Evolutionary conservation across 495 filamentous ascomycete species (phyloP).

Genomic region (Darksidea phi): DNA sequence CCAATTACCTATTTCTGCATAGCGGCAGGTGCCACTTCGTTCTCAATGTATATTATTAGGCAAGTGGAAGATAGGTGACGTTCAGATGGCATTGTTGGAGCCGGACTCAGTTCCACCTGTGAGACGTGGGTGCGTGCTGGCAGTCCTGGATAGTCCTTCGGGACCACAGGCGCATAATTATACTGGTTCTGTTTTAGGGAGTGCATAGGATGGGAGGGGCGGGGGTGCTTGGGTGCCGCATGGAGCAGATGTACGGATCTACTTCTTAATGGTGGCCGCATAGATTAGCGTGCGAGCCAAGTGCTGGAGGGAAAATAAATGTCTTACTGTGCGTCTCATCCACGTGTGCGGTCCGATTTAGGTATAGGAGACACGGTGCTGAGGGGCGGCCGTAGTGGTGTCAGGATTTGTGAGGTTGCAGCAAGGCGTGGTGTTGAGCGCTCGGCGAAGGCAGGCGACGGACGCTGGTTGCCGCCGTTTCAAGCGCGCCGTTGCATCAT

Average conservation of each 20-base stretch:
- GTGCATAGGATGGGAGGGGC: not conserved
- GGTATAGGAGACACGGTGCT: no score
- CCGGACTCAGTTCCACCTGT: conserved; percentile 1
- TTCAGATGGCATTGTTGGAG: not conserved
- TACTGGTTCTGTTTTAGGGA: conserved; percentile 23
- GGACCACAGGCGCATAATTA: conserved; percentile 2
- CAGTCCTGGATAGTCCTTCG: not conserved
- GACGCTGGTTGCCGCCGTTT: conserved; percentile 3
- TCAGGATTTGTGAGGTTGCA: no score
- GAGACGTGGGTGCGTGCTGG: conserved; percentile 3
- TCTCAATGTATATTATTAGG: conserved; percentile 8
- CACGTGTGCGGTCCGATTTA: no score
- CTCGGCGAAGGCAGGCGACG: not conserved
- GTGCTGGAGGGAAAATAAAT: not conserved
- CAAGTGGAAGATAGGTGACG: no score
- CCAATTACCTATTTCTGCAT: conserved; percentile 8
- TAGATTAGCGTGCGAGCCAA: not conserved
- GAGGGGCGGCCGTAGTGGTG: no score
- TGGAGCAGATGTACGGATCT: not conserved
- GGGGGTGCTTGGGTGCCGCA: conserved; percentile 1
- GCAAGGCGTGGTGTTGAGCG: no score
- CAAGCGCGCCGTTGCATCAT: conserved; percentile 15
- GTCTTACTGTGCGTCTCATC: conserved; percentile 1
- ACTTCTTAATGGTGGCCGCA: not conserved
- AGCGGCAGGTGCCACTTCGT: conserved; percentile 17